A percentile compares a stretch with the other conserved stretches of the same genome.
Conservation (phyloP, 2,329 filamentous ascomycete genomes). For the Cercospora sp. region DNA sequence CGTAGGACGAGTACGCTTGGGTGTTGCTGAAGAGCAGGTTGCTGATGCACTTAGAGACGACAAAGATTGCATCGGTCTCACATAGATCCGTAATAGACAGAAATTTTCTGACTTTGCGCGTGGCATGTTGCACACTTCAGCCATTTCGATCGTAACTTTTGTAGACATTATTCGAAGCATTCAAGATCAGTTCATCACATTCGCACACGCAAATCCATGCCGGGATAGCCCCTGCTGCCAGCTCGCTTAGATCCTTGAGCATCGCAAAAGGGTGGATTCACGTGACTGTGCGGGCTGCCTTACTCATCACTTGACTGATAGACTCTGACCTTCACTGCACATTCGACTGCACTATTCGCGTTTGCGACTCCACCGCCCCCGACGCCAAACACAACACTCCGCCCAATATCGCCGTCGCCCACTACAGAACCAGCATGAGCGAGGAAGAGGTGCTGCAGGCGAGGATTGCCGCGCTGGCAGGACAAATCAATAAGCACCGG, state of each 20-base stretch:
- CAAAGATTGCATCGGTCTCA: slow-evolving; percentile 77
- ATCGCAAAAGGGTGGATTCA: neutral
- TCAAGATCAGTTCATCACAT: neutral
- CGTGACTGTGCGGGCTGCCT: neutral
- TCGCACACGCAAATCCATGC: neutral
- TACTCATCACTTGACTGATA: neutral
- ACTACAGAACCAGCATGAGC: slow-evolving; percentile 29
- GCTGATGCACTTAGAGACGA: slow-evolving; percentile 86
- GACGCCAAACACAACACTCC: neutral
- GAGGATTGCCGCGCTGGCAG: slow-evolving; percentile 34
- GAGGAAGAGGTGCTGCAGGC: slow-evolving; percentile 37
- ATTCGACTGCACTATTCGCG: neutral
- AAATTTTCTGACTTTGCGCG: neutral
- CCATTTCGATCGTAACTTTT: neutral
- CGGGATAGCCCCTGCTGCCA: neutral
- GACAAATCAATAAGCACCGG: slow-evolving; percentile 38
- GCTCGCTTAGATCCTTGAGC: neutral
- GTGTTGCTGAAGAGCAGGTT: slow-evolving; percentile 88
- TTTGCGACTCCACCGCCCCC: neutral
- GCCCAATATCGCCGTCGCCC: neutral
- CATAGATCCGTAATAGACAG: slow-evolving; percentile 41
- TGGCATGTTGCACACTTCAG: neutral
- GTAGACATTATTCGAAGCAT: neutral
- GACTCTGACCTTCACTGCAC: neutral
- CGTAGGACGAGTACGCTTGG: slow-evolving; percentile 81